A percentile compares a stretch with the other conserved stretches of the same genome.
phyloP scores from a whole-genome alignment of 116 monocot species.

The Dioscorea cayenensis region DNA sequence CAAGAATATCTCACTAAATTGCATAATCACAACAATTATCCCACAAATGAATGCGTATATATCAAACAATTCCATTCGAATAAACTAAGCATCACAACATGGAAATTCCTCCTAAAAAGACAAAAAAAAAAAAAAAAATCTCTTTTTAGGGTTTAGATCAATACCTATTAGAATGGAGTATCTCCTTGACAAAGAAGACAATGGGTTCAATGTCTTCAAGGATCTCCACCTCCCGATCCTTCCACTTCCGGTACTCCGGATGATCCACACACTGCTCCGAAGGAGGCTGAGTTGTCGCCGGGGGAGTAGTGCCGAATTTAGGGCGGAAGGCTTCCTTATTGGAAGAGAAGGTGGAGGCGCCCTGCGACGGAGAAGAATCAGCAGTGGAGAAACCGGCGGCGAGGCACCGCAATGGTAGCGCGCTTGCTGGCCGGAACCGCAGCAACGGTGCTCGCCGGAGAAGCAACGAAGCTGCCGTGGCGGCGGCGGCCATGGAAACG shows the following conservation, averaged over 20 bases:
- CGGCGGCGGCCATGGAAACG: not conserved
- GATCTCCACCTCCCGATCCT: conserved; percentile 8
- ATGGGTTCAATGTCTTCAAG: conserved; percentile 30
- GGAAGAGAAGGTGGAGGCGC: not conserved
- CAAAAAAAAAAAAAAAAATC: not conserved
- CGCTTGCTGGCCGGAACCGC: not conserved
- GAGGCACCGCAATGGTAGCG: not conserved
- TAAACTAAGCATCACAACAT: not conserved
- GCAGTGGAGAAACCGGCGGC: not conserved
- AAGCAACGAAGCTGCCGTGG: not conserved
- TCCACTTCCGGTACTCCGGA: conserved; percentile 8
- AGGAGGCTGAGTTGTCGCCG: not conserved
- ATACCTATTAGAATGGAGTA: conserved; percentile 64
- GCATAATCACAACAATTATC: too few species aligned
- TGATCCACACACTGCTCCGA: not conserved
- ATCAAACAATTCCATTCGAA: too few species aligned
- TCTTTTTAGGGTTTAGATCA: not conserved
- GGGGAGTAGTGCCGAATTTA: not conserved
- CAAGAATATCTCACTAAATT: too few species aligned
- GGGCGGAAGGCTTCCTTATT: not conserved
- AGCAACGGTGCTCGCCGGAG: not conserved
- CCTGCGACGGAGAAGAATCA: not conserved
- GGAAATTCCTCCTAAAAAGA: not conserved
- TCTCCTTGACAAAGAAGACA: conserved; percentile 47
- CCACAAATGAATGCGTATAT: too few species aligned